phyloP scores from a whole-genome alignment of 2,329 filamentous ascomycete species.

The Claviceps pusilla region DNA sequence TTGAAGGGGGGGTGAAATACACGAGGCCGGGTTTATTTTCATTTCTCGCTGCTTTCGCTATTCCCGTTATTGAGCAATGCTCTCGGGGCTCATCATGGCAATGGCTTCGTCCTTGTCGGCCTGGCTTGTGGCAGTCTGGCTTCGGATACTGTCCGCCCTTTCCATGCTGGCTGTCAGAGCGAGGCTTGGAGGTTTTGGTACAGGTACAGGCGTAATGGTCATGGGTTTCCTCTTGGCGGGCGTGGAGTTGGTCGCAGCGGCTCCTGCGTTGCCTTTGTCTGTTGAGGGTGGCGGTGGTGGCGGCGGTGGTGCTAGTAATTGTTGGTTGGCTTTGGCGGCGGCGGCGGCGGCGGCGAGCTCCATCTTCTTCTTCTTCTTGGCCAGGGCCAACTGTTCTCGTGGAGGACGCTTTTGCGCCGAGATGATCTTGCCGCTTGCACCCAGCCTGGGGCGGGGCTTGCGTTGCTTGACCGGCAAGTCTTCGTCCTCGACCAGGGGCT shows the following conservation, averaged over 20 bases:
- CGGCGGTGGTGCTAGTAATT: neutral
- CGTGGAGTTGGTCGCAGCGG: slow-evolving; percentile 7
- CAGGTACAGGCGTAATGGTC: slow-evolving; percentile 20
- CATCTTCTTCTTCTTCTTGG: slow-evolving; percentile 77
- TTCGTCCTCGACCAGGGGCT: slow-evolving; percentile 82
- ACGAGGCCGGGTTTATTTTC: neutral
- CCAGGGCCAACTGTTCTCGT: slow-evolving; percentile 66
- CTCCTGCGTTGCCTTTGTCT: neutral
- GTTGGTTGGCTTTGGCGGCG: slow-evolving; percentile 25
- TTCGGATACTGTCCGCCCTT: slow-evolving; percentile 41
- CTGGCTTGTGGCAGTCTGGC: slow-evolving; percentile 43
- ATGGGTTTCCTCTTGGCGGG: slow-evolving; percentile 38
- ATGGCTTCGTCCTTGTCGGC: slow-evolving; percentile 53
- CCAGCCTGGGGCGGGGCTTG: slow-evolving; percentile 49
- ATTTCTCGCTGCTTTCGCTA: neutral
- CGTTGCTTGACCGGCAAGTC: slow-evolving; percentile 87
- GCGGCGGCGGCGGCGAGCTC: slow-evolving; percentile 39
- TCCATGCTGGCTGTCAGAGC: slow-evolving; percentile 38
- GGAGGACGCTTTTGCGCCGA: slow-evolving; percentile 70
- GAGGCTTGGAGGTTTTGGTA: slow-evolving; percentile 24
- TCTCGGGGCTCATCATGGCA: slow-evolving; percentile 76
- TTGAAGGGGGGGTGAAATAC: neutral
- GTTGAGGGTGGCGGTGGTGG: neutral
- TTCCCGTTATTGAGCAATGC: slow-evolving; percentile 35
- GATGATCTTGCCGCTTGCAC: slow-evolving; percentile 70